Conservation (phyloP, 2,329 filamentous ascomycete species). For the Colletotrichum orchidophilum region DNA sequence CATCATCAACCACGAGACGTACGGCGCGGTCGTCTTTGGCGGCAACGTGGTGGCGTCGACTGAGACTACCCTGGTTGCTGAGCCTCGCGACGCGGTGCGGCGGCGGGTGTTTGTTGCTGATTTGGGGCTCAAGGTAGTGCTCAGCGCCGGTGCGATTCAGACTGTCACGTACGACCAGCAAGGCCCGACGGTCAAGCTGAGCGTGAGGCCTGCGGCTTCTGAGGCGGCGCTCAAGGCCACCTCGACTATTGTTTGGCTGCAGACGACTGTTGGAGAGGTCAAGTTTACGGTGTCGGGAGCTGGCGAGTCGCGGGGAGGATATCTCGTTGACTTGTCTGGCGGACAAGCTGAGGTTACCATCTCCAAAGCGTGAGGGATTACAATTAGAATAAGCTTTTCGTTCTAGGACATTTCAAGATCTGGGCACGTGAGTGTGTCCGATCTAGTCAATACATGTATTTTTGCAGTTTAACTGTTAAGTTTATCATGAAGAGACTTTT, state of each 20-base stretch:
- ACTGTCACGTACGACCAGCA: constrained; percentile 7
- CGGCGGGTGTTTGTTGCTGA: constrained; percentile 58
- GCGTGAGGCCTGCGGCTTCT: not conserved
- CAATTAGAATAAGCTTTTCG: not conserved
- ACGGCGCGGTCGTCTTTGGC: constrained; percentile 61
- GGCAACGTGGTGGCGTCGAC: constrained; percentile 47
- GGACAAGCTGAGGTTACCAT: constrained; percentile 8
- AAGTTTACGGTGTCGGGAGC: not conserved
- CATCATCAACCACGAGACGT: constrained; percentile 52
- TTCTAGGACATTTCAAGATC: not conserved
- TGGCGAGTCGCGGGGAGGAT: constrained; percentile 3
- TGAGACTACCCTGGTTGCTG: constrained; percentile 42
- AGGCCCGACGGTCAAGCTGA: constrained; percentile 14
- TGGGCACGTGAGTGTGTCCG: too few relatives aligned
- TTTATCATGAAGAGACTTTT: too few relatives aligned
- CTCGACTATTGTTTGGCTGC: constrained; percentile 21
- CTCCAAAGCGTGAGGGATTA: not conserved
- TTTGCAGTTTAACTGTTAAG: not conserved
- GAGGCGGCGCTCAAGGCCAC: constrained; percentile 7
- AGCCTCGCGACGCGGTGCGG: constrained; percentile 56
- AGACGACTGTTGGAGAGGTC: not conserved
- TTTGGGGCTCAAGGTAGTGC: constrained; percentile 45
- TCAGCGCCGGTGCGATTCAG: constrained; percentile 55
- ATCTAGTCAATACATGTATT: not conserved
- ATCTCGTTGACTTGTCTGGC: constrained; percentile 12